Percentiles rank a stretch among this genome's conserved stretches.
phyloP scores from a whole-genome alignment of 2,329 filamentous ascomycete genomes.

The Verticillium nubilum region DNA sequence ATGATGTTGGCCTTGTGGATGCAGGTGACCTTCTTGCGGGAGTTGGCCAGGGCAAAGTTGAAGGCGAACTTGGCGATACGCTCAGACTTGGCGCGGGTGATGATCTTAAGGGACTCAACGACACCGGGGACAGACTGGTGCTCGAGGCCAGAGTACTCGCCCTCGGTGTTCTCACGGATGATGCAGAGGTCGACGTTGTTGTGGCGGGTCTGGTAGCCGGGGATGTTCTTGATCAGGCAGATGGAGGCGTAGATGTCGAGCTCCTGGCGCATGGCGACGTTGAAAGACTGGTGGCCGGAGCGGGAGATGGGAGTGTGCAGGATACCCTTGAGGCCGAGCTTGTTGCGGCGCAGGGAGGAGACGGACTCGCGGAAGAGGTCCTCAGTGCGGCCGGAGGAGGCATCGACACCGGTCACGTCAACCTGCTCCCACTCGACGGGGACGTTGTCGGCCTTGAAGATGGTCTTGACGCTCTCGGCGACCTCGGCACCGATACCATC shows the following conservation, averaged over 20 bases:
- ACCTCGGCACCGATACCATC: constrained; percentile 98
- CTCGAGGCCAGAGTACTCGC: constrained; percentile 98
- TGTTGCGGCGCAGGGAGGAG: constrained; percentile 94
- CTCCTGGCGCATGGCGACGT: constrained; percentile 97
- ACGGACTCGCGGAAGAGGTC: constrained; percentile 94
- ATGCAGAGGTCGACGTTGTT: constrained; percentile 94
- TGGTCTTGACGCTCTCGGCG: constrained; percentile 95
- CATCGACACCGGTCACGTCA: constrained; percentile 86
- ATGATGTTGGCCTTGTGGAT: constrained; percentile 99
- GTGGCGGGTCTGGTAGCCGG: constrained; percentile 97
- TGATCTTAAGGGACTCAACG: constrained; percentile 99
- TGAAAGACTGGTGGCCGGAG: constrained; percentile 98
- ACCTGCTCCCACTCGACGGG: constrained; percentile 99
- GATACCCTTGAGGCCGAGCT: constrained; percentile 98
- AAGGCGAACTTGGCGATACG: constrained; percentile 99
- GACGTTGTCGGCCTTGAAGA: constrained; percentile 99
- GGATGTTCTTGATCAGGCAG: constrained; percentile 98
- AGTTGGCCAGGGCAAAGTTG: constrained; percentile 95
- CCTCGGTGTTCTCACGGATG: constrained; percentile 99
- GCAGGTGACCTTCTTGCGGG: constrained; percentile 98
- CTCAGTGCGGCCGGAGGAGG: constrained; percentile 81
- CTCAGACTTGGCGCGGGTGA: constrained; percentile 98
- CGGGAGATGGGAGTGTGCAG: constrained; percentile 95
- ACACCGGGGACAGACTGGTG: constrained; percentile 96
- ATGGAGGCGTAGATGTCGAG: constrained; percentile 99